Evolutionary conservation across 2,329 filamentous ascomycete species (phyloP), one percentile per base, ranked within the genome.

Genomic region (Dendryphion nanum): DNA sequence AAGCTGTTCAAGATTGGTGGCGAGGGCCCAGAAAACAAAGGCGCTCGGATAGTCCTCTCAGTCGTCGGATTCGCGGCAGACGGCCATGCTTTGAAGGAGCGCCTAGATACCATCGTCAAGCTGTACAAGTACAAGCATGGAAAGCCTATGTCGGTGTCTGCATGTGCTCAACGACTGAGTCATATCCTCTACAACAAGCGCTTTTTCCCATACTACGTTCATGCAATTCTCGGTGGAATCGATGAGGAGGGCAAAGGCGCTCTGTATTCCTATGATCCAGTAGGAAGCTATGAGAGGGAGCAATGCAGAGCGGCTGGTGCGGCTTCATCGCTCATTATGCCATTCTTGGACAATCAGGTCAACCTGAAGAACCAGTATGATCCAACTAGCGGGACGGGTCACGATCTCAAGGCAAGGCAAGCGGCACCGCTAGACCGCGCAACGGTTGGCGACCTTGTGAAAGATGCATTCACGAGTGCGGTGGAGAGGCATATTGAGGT

Each of bases 351-450:
- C 70, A 98, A 98, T 69, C 94, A 98, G 72, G 93, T 98, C 75
- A 97, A 97, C 74, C 91, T 91, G 77, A 98, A 96, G 80, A 98
- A 98, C 68, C 91, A 96, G 75, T 95, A 95, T 66, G 77, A 93
- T 39, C 89, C 91, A 8, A 87, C 85, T 32, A 91, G 86, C 56
- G 89, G 89, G 40, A 78, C 80, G 44, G 91, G 91, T 30, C 86
- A 95, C 68, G 84, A 83, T 37, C 73, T 96, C 56, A 72, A 86
- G 72, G 79, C 85, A 69, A 78, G 84, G 53, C 77, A 82, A 64
- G 65, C 76, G 18, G 75, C 82, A 59, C 86, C 87, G 35, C 72
- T 97, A 60, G 76, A 83, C 18, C 77, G 81, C 59, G 71, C 78
- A 38, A 82, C 85, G 44, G 91, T 95, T 18, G 86, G 95, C 73